Conservation (phyloP, 441 rosid genomes). For the Cnidoscolus chayamansa region DNA sequence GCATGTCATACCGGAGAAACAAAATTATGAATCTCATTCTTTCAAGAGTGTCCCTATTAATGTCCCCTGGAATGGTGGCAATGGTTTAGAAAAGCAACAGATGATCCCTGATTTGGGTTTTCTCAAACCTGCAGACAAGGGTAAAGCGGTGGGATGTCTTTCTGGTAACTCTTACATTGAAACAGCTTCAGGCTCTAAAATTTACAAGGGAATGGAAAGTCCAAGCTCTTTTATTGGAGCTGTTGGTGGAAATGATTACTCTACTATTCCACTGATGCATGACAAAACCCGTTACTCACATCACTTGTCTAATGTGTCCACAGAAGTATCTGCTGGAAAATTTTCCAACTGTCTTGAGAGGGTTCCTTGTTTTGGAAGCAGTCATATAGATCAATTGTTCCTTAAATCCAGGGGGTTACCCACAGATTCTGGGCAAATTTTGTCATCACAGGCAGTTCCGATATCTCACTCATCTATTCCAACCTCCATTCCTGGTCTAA, state of each 20-base stretch:
- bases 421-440: constrained; percentile 18
- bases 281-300: constrained; percentile 17
- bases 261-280: constrained; percentile 27
- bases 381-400: constrained; percentile 22
- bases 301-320: constrained; percentile 18
- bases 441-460: constrained; percentile 29
- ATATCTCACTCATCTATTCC: constrained; percentile 25
- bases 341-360: constrained; percentile 26
- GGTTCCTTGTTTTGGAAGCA: constrained; percentile 24
- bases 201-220: constrained; percentile 27
- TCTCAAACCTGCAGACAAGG: constrained; percentile 28
- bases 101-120: constrained; percentile 29
- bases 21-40: constrained; percentile 30
- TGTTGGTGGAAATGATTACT: constrained; percentile 16
- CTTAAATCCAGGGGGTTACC: constrained; percentile 23
- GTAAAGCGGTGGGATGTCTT: constrained; percentile 28
- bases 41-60: constrained; percentile 20
- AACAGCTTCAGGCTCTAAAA: constrained; percentile 28
- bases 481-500: constrained; percentile 19
- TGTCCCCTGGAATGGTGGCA: constrained; percentile 23
- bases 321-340: constrained; percentile 25
- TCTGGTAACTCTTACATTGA: constrained; percentile 19
- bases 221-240: constrained; percentile 19
- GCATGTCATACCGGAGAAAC: constrained; percentile 21
- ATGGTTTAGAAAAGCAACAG: constrained; percentile 26